These are phyloP conservation scores for Meyerozyma athensensis DNA, from an alignment of 1,139 yeast species.

Conservation along the genomic window DNA sequence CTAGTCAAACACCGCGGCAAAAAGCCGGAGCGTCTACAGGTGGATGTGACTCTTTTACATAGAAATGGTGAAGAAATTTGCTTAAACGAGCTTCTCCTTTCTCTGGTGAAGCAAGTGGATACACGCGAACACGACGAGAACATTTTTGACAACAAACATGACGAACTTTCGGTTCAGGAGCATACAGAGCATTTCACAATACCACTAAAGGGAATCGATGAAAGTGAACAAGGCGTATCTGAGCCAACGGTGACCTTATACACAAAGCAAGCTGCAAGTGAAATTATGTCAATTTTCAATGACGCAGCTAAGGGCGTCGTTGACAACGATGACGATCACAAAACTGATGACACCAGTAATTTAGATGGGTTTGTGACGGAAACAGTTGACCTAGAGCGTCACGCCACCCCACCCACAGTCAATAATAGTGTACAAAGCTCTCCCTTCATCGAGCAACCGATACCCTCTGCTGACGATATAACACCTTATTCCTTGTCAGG, in stretches of 20 bases:
- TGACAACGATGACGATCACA: constrained; percentile 23
- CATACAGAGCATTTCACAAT: constrained; percentile 2
- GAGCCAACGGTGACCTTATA: constrained; percentile 72
- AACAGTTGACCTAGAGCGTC: constrained; percentile 27
- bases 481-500: not conserved
- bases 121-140: not conserved
- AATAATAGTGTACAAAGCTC: constrained; percentile 32
- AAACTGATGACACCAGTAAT: constrained; percentile 30
- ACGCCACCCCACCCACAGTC: constrained; percentile 31
- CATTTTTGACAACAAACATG: not conserved
- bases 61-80: constrained; percentile 46
- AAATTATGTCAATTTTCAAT: constrained; percentile 73
- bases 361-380: constrained; percentile 53
- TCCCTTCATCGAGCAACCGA: constrained; percentile 44
- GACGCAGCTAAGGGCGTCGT: constrained; percentile 45
- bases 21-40: constrained; percentile 57
- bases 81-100: constrained; percentile 55
- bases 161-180: not conserved
- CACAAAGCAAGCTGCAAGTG: constrained; percentile 73
- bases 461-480: constrained; percentile 5
- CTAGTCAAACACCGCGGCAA: constrained; percentile 54
- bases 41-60: constrained; percentile 57
- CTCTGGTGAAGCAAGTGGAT: not conserved
- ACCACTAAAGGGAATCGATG: constrained; percentile 1
- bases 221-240: constrained; percentile 4